Evolutionary conservation across 148 eudicot genomes (phyloP).

Genomic region (Nepenthes mirabilis): DNA sequence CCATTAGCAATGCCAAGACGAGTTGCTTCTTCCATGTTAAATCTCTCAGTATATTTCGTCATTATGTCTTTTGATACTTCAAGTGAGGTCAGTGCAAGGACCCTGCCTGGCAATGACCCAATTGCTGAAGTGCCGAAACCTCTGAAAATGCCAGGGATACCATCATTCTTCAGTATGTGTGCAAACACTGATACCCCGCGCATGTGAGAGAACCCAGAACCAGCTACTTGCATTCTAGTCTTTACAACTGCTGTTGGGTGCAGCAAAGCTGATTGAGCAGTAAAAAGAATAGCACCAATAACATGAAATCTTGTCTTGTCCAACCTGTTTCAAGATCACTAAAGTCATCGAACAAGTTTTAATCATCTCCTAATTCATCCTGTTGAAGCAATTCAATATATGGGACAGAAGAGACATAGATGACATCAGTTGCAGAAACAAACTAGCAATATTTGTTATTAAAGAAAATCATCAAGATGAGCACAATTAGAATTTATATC

Average conservation of each 20-base stretch:
- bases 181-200: constrained; percentile 37
- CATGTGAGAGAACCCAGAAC: constrained; percentile 31
- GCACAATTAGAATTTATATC: too few species aligned
- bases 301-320: constrained; percentile 69
- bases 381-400: too few species aligned
- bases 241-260: constrained; percentile 70
- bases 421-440: too few species aligned
- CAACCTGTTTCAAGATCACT: constrained; percentile 25
- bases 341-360: too few species aligned
- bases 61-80: constrained; percentile 62
- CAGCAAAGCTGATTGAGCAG: constrained; percentile 48
- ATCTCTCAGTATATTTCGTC: constrained; percentile 37
- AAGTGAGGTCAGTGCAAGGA: constrained; percentile 52
- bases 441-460: too few species aligned
- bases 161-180: constrained; percentile 44
- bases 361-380: too few species aligned
- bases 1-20: constrained; percentile 64
- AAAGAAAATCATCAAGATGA: too few species aligned
- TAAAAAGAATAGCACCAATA: constrained; percentile 61
- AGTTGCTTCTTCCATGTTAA: constrained; percentile 53
- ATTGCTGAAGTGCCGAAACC: constrained; percentile 75
- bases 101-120: constrained; percentile 65
- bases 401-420: too few species aligned
- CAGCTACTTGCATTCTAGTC: constrained; percentile 71
- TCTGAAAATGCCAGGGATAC: constrained; percentile 59